These are phyloP conservation scores for Didymella segeticola DNA, from an alignment of 2,329 filamentous ascomycete genomes.

Conservation along the genomic window DNA sequence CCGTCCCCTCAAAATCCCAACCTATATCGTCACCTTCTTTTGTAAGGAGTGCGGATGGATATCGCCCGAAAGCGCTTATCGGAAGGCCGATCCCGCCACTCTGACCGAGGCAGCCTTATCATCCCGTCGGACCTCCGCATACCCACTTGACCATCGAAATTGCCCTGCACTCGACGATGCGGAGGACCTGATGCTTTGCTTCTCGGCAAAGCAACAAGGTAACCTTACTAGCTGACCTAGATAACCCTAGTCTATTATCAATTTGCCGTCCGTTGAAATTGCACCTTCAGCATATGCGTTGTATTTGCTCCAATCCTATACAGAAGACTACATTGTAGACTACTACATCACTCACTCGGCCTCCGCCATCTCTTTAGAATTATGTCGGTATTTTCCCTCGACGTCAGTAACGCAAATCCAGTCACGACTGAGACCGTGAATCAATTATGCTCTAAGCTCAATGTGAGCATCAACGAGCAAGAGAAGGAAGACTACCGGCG, in stretches of 20 bases:
- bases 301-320: too few relatives aligned
- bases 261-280: too few relatives aligned
- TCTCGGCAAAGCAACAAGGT: background rate
- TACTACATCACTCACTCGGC: too few relatives aligned
- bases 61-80: slow-evolving; percentile 4
- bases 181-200: too few relatives aligned
- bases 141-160: background rate
- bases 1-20: background rate
- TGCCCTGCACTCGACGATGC: too few relatives aligned
- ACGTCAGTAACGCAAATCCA: slow-evolving; percentile 41
- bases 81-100: background rate
- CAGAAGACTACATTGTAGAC: too few relatives aligned
- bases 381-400: slow-evolving; percentile 51
- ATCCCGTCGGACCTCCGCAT: slow-evolving; percentile 19
- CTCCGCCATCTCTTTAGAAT: background rate
- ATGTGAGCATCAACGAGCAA: slow-evolving; percentile 42
- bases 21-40: background rate
- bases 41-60: background rate
- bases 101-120: slow-evolving; percentile 13
- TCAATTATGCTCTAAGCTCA: slow-evolving; percentile 39
- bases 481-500: slow-evolving; percentile 50
- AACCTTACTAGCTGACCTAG: background rate
- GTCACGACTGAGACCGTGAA: slow-evolving; percentile 45
- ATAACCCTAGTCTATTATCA: background rate
- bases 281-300: too few relatives aligned